Evolutionary conservation across 345 rosid species (phyloP).

Genomic region (Eucalyptus marginata): DNA sequence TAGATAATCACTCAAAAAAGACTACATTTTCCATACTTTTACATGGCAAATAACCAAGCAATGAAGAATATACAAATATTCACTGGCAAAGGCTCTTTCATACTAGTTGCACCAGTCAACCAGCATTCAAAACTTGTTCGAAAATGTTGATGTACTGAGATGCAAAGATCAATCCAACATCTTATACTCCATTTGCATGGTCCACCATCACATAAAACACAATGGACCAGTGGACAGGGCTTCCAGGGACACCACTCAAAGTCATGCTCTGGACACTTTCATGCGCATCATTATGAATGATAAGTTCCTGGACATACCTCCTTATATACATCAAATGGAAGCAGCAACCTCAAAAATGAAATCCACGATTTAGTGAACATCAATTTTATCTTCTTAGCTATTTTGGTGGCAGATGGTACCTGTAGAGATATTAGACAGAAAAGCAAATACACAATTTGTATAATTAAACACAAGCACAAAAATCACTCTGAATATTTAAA

Average conservation of each 20-base stretch:
- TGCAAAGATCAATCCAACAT: background rate
- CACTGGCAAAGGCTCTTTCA: background rate
- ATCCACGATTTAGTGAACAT: background rate
- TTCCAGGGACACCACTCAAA: no score
- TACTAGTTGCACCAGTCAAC: background rate
- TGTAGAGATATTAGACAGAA: background rate
- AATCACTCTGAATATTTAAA: background rate
- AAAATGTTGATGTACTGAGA: background rate
- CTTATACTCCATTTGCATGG: background rate
- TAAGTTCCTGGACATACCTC: no score
- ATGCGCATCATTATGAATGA: no score
- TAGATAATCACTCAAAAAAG: no score
- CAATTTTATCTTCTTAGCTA: background rate
- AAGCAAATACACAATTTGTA: background rate
- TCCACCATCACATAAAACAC: background rate
- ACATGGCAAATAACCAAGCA: no score
- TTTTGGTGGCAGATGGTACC: constrained; percentile 1
- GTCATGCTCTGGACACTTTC: no score
- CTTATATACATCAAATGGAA: no score
- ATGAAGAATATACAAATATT: background rate
- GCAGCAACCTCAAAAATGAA: no score
- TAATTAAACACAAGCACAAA: background rate
- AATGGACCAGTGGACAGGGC: no score
- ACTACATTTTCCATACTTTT: no score
- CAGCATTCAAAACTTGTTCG: background rate